Evolutionary conservation across 352 stramenopile genomes (phyloP).

Genomic region (Blastocystis sp.): DNA sequence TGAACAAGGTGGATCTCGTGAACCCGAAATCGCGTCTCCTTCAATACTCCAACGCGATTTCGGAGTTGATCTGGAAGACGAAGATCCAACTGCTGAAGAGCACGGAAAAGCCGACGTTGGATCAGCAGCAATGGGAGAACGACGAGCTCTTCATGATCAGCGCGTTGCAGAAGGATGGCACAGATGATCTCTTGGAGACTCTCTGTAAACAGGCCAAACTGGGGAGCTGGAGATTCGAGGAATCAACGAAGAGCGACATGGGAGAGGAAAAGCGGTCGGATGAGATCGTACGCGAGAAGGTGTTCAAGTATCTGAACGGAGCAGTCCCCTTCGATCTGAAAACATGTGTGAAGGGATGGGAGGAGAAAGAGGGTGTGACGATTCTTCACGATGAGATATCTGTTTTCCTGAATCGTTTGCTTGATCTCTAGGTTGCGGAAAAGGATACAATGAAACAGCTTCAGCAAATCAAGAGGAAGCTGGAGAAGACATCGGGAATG

Average conservation of each 20-base stretch:
- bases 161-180: slow-evolving; percentile 33
- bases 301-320: slow-evolving; percentile 36
- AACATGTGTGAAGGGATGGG: background rate
- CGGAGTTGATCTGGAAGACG: slow-evolving; percentile 34
- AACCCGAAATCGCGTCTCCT: background rate
- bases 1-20: slow-evolving; percentile 52
- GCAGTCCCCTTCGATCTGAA: slow-evolving; percentile 25
- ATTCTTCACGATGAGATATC: background rate
- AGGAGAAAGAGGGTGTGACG: background rate
- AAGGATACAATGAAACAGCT: background rate
- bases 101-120: background rate
- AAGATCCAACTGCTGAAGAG: background rate
- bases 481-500: slow-evolving; percentile 26
- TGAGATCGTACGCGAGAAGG: slow-evolving; percentile 56
- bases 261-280: background rate
- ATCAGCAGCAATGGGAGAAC: slow-evolving; percentile 47
- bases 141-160: slow-evolving; percentile 53
- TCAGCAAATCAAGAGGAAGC: background rate
- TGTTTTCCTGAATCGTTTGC: background rate
- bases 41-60: slow-evolving; percentile 8
- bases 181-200: background rate
- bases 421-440: background rate
- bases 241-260: background rate
- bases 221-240: background rate
- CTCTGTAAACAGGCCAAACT: slow-evolving; percentile 35